Evolutionary conservation across 78 protist species (phyloP).

Genomic region (Dictyostelium firmibasis): DNA sequence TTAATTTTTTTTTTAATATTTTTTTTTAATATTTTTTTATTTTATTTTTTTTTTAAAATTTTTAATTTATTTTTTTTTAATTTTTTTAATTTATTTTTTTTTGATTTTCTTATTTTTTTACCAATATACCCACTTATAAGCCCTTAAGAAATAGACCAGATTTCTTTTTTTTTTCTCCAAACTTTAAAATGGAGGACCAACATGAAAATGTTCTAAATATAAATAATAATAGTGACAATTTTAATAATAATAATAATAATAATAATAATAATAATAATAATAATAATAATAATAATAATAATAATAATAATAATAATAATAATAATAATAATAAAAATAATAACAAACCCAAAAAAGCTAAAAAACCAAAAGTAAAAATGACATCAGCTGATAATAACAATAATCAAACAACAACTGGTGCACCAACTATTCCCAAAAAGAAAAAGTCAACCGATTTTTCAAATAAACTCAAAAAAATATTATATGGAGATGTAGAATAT

Average conservation of each 20-base stretch:
- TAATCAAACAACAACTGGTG: neutral
- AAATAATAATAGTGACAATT: no score
- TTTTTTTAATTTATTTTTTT: no score
- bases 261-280: neutral
- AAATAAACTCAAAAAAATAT: neutral
- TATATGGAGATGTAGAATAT: neutral
- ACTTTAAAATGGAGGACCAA: neutral
- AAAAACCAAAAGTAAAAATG: neutral
- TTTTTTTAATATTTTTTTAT: no score
- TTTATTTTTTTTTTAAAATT: no score
- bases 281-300: neutral
- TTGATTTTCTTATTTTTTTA: neutral
- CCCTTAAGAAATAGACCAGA: neutral
- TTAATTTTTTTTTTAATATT: no score
- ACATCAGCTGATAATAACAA: neutral
- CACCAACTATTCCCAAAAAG: neutral
- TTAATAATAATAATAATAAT: neutral
- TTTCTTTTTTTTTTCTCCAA: neutral
- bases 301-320: neutral
- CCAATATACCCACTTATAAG: no score
- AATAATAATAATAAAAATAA: neutral
- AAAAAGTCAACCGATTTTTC: neutral
- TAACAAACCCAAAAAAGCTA: neutral
- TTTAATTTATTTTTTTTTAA: no score
- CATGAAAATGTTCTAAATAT: neutral